Base-by-base conservation (phyloP, 2,329 filamentous ascomycete genomes). In the Diaporthe australafricana region DNA sequence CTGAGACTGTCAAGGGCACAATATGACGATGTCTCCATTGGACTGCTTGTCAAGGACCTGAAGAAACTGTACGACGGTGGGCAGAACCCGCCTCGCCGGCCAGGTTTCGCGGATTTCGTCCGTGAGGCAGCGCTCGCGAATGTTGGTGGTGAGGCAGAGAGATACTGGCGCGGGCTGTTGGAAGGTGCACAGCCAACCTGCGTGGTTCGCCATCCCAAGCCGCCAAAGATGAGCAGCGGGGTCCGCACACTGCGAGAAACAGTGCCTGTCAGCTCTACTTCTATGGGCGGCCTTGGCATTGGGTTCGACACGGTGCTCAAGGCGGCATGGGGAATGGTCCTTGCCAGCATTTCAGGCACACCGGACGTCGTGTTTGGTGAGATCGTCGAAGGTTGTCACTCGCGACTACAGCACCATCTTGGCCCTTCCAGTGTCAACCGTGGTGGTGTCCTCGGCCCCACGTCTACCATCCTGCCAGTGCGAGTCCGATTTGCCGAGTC, bases 321-420 rank as follows among this genome's bases (percentile, higher is more conserved):
- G 77, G 85, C 87, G 0, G 88, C 88, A 0, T 91, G 89, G 88
- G 85, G 87, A 0, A 84, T 88, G 72, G 84, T 87, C 0, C 82
- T 91, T 8, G 85, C 87, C 0, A 86, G 83, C 30, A 78, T 89
- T 12, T 85, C 87, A 0, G 84, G 82, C 0, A 81, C 78, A 0
- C 79, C 83, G 7, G 89, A 91, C 52, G 83, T 91, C 8, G 82
- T 90, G 4, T 90, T 90, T 70, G 89, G 88, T 9, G 86, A 89
- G 75, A 78, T 86, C 3, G 80, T 89, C 17, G 84, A 86, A 14
- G 85, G 85, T 1, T 85, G 86, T 25, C 84, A 86, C 71, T 76
- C 84, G 1, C 77, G 79, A 2, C 81, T 87, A 1, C 72, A 73
- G 45, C 69, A 73, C 30, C 65, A 69, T 53, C 72, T 73, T 11